Conservation (phyloP, 192 early-diverging fungal genomes). For the Gorgonomyces haynaldii region DNA sequence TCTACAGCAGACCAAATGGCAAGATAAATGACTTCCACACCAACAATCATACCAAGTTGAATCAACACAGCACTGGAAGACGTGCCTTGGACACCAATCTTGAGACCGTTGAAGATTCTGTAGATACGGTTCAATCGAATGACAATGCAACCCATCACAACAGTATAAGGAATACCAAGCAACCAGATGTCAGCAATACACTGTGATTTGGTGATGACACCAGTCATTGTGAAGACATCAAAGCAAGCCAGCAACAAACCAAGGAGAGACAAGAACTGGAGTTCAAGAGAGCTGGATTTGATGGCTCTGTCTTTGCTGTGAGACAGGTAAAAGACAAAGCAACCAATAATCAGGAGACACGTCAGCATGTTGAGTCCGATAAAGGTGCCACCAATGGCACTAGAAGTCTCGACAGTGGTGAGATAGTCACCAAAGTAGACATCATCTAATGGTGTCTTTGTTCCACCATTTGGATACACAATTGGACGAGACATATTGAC, state of each 20-base stretch:
- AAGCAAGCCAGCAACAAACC: background rate
- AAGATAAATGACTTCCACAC: background rate
- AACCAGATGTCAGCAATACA: background rate
- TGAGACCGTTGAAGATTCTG: background rate
- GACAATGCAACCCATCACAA: background rate
- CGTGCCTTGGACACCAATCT: background rate
- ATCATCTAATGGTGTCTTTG: background rate
- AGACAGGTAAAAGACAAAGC: background rate
- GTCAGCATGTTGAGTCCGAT: background rate
- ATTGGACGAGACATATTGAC: too few species aligned
- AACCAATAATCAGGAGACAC: background rate
- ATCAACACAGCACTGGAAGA: background rate
- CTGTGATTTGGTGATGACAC: background rate
- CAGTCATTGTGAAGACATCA: background rate
- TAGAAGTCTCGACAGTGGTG: background rate
- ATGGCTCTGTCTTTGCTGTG: background rate
- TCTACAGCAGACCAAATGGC: background rate
- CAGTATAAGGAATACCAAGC: constrained; percentile 1
- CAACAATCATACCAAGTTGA: background rate
- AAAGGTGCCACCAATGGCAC: background rate
- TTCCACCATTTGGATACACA: constrained; percentile 1
- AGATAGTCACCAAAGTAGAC: background rate
- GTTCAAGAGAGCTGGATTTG: background rate
- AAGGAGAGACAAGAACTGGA: background rate
- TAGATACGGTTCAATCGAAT: background rate